Evolutionary conservation across 257 asterid species (phyloP), one percentile per base, ranked within the genome.

Genomic region (Capsicum baccatum): DNA sequence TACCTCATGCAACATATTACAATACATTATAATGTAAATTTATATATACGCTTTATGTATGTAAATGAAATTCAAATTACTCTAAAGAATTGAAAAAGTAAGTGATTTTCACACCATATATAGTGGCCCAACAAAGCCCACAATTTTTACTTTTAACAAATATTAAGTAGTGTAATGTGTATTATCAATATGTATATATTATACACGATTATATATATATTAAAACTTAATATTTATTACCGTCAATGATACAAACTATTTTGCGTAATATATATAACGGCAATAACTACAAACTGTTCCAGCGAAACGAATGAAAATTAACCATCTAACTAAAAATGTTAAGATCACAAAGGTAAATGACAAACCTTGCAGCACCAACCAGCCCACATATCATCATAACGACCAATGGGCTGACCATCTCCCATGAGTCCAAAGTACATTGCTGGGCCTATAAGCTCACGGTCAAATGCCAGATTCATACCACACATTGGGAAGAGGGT

Each of bases 381-480:
- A 48, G 99, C 99, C 98, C 99, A 95, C 99, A 95, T 95, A 60
- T 95, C 99, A 48, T 95, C 99, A 71, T 95, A 95, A 9, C 98
- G 97, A 8, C 99, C 99, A 47, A 95, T 95, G 8, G 99, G 99
- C 89, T 95, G 98, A 0, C 98, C 99, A 9, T 95, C 99, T 70
- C 98, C 99, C 98, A 95, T 95, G 11, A 95, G 97, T 33, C 99
- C 99, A 56, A 94, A 95, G 85, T 94, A 94, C 98, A 95, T 93
- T 8, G 99, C 99, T 0, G 99, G 98, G 37, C 98, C 98, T 12
- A 95, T 95, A 56, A 95, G 97, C 0, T 95, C 97, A 3, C 99
- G 98, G 57, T 95, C 93, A 69, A 95, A 95, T 3, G 94, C 97
- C 26, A 95, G 84, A 57, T 95, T 95, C 99, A 95, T 95, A 3